Base-by-base conservation (phyloP, 1,284 basidiomycete genomes). In the Irpex sp. region DNA sequence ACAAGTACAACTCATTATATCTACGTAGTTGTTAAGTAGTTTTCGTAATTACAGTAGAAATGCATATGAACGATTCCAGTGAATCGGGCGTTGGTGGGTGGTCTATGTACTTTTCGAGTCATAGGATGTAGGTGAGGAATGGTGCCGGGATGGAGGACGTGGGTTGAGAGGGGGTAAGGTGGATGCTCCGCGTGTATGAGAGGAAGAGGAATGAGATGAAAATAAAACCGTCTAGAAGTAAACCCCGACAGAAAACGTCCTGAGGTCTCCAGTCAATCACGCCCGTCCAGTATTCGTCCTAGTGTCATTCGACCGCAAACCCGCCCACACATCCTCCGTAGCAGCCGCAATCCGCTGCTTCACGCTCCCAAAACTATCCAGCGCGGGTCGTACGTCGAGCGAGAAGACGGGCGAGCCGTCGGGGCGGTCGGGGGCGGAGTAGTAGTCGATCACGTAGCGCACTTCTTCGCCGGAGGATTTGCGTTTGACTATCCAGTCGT, bases 371-470 rank as follows among this genome's bases (percentile, higher is more conserved):
- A 93, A 78, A 68, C 80, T 91, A 73, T 96, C 94, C 57, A 96
- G 74, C 0, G 94, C 94, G 0, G 94, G 94, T 18, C 94, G 86
- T 8, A 97, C 95, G 71, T 98, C 96, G 36, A 97, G 82, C 5
- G 88, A 89, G 75, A 97, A 97, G 12, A 94, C 93, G 28, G 94
- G 94, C 58, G 90, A 91, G 14, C 94, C 95, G 66, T 96, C 88
- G 33, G 85, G 81, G 63, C 95, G 88, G 1, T 87, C 84, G 3
- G 93, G 90, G 0, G 92, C 93, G 57, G 91, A 90, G 75, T 98
- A 98, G 76, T 98, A 98, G 79, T 98, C 95, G 69, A 98, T 98
- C 51, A 98, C 90, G 75, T 98, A 97, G 71, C 94, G 91, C 56
- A 94, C 88, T 73, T 91, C 87, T 71, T 88, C 85, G 53, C 86